phyloP scores from a whole-genome alignment of 768 basidiomycete species.

The Paxillus involutus region DNA sequence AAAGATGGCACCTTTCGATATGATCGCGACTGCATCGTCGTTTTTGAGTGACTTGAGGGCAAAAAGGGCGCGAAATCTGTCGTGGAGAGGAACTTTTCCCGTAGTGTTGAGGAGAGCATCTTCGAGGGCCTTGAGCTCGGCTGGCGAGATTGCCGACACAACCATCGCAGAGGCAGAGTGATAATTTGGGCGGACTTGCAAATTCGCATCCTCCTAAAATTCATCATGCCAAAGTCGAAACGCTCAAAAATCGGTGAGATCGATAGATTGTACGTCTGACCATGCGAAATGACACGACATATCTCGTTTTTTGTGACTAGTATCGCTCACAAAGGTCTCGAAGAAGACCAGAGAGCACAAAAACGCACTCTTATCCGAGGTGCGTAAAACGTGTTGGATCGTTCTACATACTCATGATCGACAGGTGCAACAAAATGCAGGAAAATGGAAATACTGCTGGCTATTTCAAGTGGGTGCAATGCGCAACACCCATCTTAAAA shows the following conservation, averaged over 20 bases:
- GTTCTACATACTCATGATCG: slow-evolving; percentile 3
- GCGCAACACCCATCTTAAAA: slow-evolving; percentile 93
- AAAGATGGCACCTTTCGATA: slow-evolving; percentile 67
- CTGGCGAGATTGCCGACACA: slow-evolving; percentile 36
- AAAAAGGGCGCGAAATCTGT: slow-evolving; percentile 88
- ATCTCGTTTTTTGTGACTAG: slow-evolving; percentile 38
- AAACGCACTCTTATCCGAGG: slow-evolving; percentile 76
- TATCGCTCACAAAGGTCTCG: slow-evolving; percentile 90
- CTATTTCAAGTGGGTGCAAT: slow-evolving; percentile 93
- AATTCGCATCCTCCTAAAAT: slow-evolving; percentile 20
- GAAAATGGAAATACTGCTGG: slow-evolving; percentile 96
- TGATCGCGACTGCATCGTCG: slow-evolving; percentile 79
- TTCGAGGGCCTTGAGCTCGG: slow-evolving; percentile 69
- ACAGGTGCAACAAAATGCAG: slow-evolving; percentile 79
- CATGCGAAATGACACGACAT: slow-evolving; percentile 7
- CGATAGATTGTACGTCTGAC: not conserved
- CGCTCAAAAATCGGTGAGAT: slow-evolving; percentile 82
- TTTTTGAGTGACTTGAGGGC: slow-evolving; percentile 82
- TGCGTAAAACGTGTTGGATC: slow-evolving; percentile 33
- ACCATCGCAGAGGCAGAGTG: slow-evolving; percentile 32
- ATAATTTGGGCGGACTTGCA: slow-evolving; percentile 52
- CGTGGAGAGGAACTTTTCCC: slow-evolving; percentile 75
- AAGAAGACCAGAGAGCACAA: slow-evolving; percentile 95
- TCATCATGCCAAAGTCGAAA: slow-evolving; percentile 84
- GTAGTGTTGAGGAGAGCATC: slow-evolving; percentile 75